These are phyloP conservation scores for Phytophthora melonis DNA, from an alignment of 352 stramenopile species.

Conservation along the genomic window DNA sequence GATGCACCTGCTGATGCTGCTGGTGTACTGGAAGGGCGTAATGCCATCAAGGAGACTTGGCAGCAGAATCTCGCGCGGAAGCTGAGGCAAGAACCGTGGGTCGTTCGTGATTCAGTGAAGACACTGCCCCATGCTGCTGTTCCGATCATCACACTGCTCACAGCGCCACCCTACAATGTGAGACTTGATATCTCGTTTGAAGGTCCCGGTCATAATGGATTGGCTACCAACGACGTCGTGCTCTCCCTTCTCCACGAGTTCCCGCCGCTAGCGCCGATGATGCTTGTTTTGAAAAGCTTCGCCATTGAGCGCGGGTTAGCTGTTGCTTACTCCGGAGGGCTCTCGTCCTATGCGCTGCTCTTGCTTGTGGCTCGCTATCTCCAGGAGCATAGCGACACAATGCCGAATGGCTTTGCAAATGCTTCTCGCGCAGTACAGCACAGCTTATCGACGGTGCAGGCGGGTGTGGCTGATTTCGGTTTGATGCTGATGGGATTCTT, in stretches of 20 bases:
- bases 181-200: slow-evolving; percentile 98
- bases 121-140: slow-evolving; percentile 97
- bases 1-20: slow-evolving; percentile 95
- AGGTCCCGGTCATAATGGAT: slow-evolving; percentile 95
- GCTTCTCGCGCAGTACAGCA: slow-evolving; percentile 66
- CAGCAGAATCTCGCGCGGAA: slow-evolving; percentile 97
- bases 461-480: slow-evolving; percentile 88
- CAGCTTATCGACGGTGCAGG: slow-evolving; percentile 68
- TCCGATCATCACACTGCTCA: slow-evolving; percentile 97
- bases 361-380: slow-evolving; percentile 96
- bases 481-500: slow-evolving; percentile 97
- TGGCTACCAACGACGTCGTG: slow-evolving; percentile 96
- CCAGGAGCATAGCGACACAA: slow-evolving; percentile 82
- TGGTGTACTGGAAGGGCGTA: slow-evolving; percentile 96
- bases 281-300: slow-evolving; percentile 97
- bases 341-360: slow-evolving; percentile 96
- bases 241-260: slow-evolving; percentile 93
- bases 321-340: slow-evolving; percentile 96
- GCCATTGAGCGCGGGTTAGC: slow-evolving; percentile 93
- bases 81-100: slow-evolving; percentile 93
- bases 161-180: slow-evolving; percentile 79
- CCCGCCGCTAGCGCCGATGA: slow-evolving; percentile 94
- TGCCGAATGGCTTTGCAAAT: slow-evolving; percentile 71
- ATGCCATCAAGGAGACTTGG: slow-evolving; percentile 98
- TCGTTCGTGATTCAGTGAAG: slow-evolving; percentile 95